phyloP scores from a whole-genome alignment of 495 filamentous ascomycete species.

The Penicillium ochrochloron region DNA sequence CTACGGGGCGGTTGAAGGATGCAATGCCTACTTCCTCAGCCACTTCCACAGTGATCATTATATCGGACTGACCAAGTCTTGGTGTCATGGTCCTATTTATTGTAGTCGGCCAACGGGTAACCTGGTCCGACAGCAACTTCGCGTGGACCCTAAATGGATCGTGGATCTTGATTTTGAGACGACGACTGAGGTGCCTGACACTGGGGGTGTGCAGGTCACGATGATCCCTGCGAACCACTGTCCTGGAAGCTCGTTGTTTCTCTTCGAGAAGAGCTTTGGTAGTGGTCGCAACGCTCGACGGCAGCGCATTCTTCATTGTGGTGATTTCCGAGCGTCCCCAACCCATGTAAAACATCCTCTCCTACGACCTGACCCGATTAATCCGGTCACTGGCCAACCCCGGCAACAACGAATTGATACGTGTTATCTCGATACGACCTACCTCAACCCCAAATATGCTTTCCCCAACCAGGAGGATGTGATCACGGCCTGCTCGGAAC shows the following conservation, averaged over 20 bases:
- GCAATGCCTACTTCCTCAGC: slow-evolving; percentile 93
- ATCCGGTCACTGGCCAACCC: slow-evolving; percentile 67
- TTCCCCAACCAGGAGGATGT: slow-evolving; percentile 91
- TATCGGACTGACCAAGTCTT: slow-evolving; percentile 82
- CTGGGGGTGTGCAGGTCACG: slow-evolving; percentile 80
- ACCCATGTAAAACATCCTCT: slow-evolving; percentile 85
- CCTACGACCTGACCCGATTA: slow-evolving; percentile 72
- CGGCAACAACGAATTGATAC: slow-evolving; percentile 87
- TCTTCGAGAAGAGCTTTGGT: slow-evolving; percentile 81
- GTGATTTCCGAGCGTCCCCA: slow-evolving; percentile 90
- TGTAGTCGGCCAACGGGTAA: slow-evolving; percentile 92
- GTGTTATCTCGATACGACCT: slow-evolving; percentile 97
- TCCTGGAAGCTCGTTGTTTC: slow-evolving; percentile 88
- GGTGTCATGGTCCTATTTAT: slow-evolving; percentile 94
- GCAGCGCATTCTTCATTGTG: slow-evolving; percentile 89
- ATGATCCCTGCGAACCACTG: slow-evolving; percentile 99
- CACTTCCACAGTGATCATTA: slow-evolving; percentile 99
- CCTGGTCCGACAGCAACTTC: slow-evolving; percentile 82
- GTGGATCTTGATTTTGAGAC: slow-evolving; percentile 85
- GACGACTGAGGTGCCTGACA: slow-evolving; percentile 76
- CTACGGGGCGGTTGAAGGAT: slow-evolving; percentile 90
- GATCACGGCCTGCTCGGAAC: slow-evolving; percentile 83
- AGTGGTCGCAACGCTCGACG: slow-evolving; percentile 59
- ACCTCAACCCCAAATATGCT: slow-evolving; percentile 92
- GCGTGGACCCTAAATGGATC: slow-evolving; percentile 84